phyloP scores from a whole-genome alignment of 164 flowering plant species.

The Kalanchoe fedtschenkoi region DNA sequence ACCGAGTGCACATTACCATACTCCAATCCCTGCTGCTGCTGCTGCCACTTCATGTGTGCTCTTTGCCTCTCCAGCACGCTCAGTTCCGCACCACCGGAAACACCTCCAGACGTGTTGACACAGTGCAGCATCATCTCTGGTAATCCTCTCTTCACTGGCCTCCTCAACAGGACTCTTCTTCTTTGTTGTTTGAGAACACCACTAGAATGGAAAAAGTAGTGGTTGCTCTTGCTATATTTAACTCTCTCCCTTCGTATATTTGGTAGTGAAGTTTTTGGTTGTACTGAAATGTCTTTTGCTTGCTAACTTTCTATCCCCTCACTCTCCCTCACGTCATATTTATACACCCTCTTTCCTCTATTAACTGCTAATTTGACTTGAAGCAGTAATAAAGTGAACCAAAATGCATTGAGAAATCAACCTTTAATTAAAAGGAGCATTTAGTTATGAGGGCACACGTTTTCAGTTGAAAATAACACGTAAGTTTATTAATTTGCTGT shows the following conservation, averaged over 20 bases:
- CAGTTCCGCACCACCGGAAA: conserved; percentile 25
- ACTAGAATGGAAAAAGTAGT: background rate
- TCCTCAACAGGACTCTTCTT: too few relatives aligned
- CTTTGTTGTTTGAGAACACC: background rate
- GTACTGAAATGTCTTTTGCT: conserved; percentile 5
- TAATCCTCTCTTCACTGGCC: conserved; percentile 23
- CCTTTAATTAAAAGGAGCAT: too few relatives aligned
- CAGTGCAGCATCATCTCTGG: conserved; percentile 58
- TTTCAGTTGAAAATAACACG: background rate
- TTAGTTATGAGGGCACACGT: too few relatives aligned
- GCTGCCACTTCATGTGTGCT: conserved; percentile 44
- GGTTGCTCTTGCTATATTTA: conserved; percentile 2
- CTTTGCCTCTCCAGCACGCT: conserved; percentile 56
- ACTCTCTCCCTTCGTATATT: background rate
- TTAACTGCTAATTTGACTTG: background rate
- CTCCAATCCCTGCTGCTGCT: conserved; percentile 18
- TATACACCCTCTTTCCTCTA: background rate
- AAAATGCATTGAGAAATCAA: background rate
- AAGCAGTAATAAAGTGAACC: background rate
- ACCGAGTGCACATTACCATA: conserved; percentile 16
- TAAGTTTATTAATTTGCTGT: background rate
- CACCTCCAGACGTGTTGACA: conserved; percentile 15
- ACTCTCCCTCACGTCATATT: background rate
- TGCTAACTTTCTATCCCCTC: background rate
- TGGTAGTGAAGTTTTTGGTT: background rate